Conservation (phyloP, 768 basidiomycete species). For the Lyophyllum shimeji region DNA sequence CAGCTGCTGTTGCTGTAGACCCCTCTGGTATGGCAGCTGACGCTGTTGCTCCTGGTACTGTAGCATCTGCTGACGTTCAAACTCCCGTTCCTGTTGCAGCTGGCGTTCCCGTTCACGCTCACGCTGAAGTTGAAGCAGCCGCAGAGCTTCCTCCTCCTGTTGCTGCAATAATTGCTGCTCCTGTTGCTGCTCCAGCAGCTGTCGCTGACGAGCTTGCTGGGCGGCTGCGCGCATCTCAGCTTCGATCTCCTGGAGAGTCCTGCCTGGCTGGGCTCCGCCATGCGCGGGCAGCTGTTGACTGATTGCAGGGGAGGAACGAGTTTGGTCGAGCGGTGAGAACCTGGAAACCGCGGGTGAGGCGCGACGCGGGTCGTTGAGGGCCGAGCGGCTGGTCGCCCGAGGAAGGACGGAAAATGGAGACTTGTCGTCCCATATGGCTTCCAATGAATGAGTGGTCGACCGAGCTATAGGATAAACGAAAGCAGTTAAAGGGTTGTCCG, state of each 20-base stretch:
- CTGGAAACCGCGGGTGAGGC: conserved; percentile 30
- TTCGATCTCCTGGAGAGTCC: conserved; percentile 81
- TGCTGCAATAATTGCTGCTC: conserved; percentile 42
- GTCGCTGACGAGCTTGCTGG: conserved; percentile 36
- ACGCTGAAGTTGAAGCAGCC: conserved; percentile 31
- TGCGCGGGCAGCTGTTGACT: conserved; percentile 34
- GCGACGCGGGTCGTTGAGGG: conserved; percentile 32
- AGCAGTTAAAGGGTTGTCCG: conserved; percentile 14
- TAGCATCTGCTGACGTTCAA: conserved; percentile 45
- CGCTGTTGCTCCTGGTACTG: conserved; percentile 51
- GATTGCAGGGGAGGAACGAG: conserved; percentile 20
- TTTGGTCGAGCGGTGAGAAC: conserved; percentile 39
- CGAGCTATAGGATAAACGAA: conserved; percentile 28
- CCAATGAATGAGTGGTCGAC: conserved; percentile 49
- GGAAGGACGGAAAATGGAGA: conserved; percentile 73
- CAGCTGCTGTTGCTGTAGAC: conserved; percentile 52
- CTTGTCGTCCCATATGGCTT: conserved; percentile 82
- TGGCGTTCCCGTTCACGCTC: conserved; percentile 36
- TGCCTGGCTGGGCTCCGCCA: conserved; percentile 35
- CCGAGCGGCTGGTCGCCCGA: conserved; percentile 44
- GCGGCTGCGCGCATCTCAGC: conserved; percentile 75
- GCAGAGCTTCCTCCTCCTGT: conserved; percentile 36
- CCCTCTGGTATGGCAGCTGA: conserved; percentile 45
- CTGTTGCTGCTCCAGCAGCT: conserved; percentile 30
- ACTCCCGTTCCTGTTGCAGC: conserved; percentile 30